phyloP scores from a whole-genome alignment of 75 land plant species.

The Adiantum capillusveneris region DNA sequence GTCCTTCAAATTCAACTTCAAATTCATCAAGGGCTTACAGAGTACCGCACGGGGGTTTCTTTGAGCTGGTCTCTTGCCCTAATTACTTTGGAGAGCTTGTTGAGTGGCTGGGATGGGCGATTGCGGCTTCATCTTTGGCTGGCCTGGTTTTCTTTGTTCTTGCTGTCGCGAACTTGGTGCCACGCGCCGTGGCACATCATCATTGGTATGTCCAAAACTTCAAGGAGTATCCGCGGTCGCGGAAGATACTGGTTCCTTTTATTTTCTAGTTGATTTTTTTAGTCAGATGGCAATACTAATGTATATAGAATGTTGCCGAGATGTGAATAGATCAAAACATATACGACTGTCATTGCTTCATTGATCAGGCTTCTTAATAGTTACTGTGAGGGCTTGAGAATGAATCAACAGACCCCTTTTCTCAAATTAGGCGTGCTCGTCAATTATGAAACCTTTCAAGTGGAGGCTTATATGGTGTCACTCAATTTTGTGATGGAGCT shows the following conservation, averaged over 20 bases:
- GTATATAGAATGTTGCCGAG: too few relatives aligned
- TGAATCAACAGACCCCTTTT: too few relatives aligned
- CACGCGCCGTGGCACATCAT: slow-evolving; percentile 57
- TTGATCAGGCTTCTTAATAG: too few relatives aligned
- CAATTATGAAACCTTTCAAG: too few relatives aligned
- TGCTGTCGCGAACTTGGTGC: slow-evolving; percentile 60
- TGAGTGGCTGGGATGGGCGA: slow-evolving; percentile 89
- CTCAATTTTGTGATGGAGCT: too few relatives aligned
- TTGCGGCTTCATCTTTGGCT: slow-evolving; percentile 56
- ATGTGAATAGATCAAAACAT: too few relatives aligned
- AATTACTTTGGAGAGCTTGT: slow-evolving; percentile 79
- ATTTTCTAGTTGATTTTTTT: slow-evolving; percentile 50
- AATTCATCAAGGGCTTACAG: slow-evolving; percentile 31
- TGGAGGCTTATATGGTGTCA: too few relatives aligned
- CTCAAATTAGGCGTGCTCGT: too few relatives aligned
- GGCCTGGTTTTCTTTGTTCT: slow-evolving; percentile 62
- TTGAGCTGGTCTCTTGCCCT: slow-evolving; percentile 65
- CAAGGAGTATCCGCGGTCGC: slow-evolving; percentile 40
- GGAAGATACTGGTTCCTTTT: slow-evolving; percentile 70
- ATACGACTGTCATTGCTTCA: too few relatives aligned
- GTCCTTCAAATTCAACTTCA: background rate
- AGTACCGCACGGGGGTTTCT: slow-evolving; percentile 71
- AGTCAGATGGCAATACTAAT: too few relatives aligned
- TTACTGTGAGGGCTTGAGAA: too few relatives aligned
- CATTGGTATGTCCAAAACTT: slow-evolving; percentile 78